Percentiles rank a stretch among this genome's conserved stretches.
Evolutionary conservation across 148 eudicot species (phyloP).

Genomic region (Euryodendron excelsum): DNA sequence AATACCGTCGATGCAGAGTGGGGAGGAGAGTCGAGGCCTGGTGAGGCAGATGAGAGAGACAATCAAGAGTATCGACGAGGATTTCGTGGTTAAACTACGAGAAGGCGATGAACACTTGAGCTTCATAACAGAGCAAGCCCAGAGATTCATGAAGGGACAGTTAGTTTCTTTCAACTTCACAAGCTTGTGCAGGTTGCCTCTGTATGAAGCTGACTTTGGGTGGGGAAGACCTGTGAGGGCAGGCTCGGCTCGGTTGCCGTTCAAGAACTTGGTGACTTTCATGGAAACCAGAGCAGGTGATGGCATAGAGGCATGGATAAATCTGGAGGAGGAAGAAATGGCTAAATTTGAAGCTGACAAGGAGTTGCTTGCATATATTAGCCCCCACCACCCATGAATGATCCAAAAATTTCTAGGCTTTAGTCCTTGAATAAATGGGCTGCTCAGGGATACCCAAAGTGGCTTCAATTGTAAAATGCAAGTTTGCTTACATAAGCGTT

Average conservation of each 20-base stretch:
- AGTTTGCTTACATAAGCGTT: not conserved
- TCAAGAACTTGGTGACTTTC: slow-evolving; percentile 13
- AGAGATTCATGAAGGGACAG: slow-evolving; percentile 13
- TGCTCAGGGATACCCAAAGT: too few species aligned
- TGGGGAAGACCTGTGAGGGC: slow-evolving; percentile 36
- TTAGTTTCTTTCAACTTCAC: slow-evolving; percentile 22
- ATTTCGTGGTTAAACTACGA: not conserved
- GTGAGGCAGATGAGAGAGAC: slow-evolving; percentile 5
- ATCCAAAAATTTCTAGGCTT: too few species aligned
- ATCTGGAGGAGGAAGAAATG: slow-evolving; percentile 9
- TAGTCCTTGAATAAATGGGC: too few species aligned
- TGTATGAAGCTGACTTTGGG: slow-evolving; percentile 35
- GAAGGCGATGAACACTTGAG: slow-evolving; percentile 18
- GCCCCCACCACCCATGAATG: not conserved
- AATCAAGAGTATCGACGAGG: not conserved
- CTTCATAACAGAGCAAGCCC: not conserved
- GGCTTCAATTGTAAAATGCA: not conserved
- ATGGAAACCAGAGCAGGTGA: not conserved
- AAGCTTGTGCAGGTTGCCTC: slow-evolving; percentile 15
- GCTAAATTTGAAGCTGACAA: slow-evolving; percentile 2
- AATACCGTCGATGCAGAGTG: not conserved
- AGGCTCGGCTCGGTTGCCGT: not conserved
- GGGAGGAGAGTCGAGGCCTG: not conserved
- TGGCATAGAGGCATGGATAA: slow-evolving; percentile 10
- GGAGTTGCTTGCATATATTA: slow-evolving; percentile 12